These are phyloP conservation scores for Grosmannia clavigera DNA, from an alignment of 2,329 filamentous ascomycete species.

Conservation along the genomic window DNA sequence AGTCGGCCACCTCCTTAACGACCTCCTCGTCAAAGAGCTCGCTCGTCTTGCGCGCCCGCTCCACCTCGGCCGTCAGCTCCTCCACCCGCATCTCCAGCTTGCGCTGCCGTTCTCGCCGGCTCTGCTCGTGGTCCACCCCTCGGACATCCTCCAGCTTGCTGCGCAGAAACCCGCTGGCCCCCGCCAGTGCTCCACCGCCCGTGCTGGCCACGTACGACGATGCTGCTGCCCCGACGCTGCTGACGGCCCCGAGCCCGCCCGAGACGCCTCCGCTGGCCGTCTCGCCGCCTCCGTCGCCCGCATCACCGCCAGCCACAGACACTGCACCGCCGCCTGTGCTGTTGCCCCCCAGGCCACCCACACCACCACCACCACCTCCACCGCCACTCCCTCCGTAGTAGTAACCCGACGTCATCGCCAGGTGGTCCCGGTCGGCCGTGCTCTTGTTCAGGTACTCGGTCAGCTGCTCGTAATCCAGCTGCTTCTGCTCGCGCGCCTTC, in stretches of 20 bases:
- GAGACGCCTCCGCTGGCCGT: background rate
- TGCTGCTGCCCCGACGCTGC: constrained; percentile 22
- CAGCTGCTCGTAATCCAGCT: constrained; percentile 91
- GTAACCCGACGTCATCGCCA: constrained; percentile 40
- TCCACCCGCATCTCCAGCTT: constrained; percentile 90
- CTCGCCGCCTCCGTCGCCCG: constrained; percentile 16
- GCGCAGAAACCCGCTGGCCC: constrained; percentile 76
- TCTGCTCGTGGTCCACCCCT: constrained; percentile 91
- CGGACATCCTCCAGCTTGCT: constrained; percentile 94
- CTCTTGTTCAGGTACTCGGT: constrained; percentile 93
- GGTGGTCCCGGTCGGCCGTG: constrained; percentile 70
- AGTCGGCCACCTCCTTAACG: constrained; percentile 81
- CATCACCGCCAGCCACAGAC: background rate
- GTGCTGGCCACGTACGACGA: constrained; percentile 6
- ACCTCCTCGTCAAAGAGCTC: constrained; percentile 96
- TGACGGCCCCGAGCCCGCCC: constrained; percentile 13
- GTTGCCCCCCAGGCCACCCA: background rate
- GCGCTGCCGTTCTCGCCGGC: constrained; percentile 71
- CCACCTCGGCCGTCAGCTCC: constrained; percentile 78
- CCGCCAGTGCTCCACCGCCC: constrained; percentile 37
- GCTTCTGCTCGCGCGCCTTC: constrained; percentile 91
- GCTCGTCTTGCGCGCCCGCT: constrained; percentile 71
- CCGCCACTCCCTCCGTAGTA: constrained; percentile 25
- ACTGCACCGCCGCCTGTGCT: background rate
- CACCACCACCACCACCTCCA: constrained; percentile 14